Evolutionary conservation across 116 monocot species (phyloP).

Genomic region (Posidonia oceanica): DNA sequence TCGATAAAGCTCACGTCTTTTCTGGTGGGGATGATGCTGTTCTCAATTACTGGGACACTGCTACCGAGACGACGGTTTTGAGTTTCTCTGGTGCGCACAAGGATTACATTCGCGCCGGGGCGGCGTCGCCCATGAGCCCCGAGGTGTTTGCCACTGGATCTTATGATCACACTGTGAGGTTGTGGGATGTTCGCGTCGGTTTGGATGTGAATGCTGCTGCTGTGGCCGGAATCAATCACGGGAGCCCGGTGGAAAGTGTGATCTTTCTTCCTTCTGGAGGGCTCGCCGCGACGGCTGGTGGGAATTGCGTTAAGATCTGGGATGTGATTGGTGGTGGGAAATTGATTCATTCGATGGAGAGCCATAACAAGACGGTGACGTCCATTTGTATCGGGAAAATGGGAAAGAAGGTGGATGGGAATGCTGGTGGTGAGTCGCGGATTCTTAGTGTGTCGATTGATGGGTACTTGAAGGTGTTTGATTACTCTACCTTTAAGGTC

Average conservation of each 20-base stretch:
- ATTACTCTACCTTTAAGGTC: conserved; percentile 58
- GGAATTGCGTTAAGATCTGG: conserved; percentile 76
- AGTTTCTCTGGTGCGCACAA: conserved; percentile 54
- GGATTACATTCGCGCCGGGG: conserved; percentile 76
- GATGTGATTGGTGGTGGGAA: conserved; percentile 74
- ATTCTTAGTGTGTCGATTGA: conserved; percentile 76
- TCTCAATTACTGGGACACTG: conserved; percentile 65
- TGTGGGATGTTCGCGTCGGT: conserved; percentile 71
- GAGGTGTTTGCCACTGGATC: conserved; percentile 79
- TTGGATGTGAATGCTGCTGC: conserved; percentile 5
- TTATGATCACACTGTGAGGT: conserved; percentile 61
- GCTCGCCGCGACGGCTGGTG: conserved; percentile 70
- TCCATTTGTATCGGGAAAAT: conserved; percentile 34
- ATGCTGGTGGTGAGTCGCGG: conserved; percentile 31
- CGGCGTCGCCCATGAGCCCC: conserved; percentile 39
- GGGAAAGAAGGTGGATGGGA: conserved; percentile 9
- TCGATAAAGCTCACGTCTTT: conserved; percentile 72
- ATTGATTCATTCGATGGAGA: conserved; percentile 62
- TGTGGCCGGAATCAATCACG: conserved; percentile 38
- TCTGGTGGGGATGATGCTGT: conserved; percentile 84
- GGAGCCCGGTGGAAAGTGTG: conserved; percentile 55
- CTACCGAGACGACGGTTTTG: conserved; percentile 34
- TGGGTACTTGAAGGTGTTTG: conserved; percentile 85
- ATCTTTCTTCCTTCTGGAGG: conserved; percentile 82
- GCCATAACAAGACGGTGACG: conserved; percentile 90